Base-by-base conservation (phyloP, 441 rosid genomes). In the Francoa sonchifolia region DNA sequence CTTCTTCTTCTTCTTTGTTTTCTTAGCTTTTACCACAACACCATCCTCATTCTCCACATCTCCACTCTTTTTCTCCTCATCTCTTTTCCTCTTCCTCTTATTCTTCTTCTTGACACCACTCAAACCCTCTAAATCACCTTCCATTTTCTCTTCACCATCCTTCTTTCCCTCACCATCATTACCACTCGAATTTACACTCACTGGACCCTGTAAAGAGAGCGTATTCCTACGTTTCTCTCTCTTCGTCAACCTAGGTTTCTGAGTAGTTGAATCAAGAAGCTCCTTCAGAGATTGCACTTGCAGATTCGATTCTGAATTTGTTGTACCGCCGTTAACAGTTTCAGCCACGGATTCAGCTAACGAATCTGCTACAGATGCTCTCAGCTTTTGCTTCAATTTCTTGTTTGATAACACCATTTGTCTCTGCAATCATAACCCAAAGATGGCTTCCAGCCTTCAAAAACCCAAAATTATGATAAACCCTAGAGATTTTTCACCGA, bases 381-480 rank as follows among this genome's bases (percentile, higher is more conserved):
- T 64, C 11, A 79, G 56, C 67, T 65, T 75, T 61, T 81, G 88
- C 69, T 89, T 89, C 26, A 89, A 80, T 72, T 84, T 89, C 69
- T 77, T 84, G 71, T 89, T 84, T 18, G 97, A 89, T 16, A 89
- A 60, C 44, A 84, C 95, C 95, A 81, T 74, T 42, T 47, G n/a
- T n/a, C n/a, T n/a, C n/a, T n/a, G n/a, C n/a, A n/a, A n/a, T n/a
- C n/a, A n/a, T n/a, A n/a, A n/a, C n/a, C n/a, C n/a, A n/a, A n/a
- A n/a, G n/a, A n/a, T n/a, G n/a, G n/a, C n/a, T n/a, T n/a, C n/a
- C n/a, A n/a, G n/a, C n/a, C n/a, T n/a, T n/a, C n/a, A n/a, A n/a
- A n/a, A n/a, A n/a, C n/a, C n/a, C n/a, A n/a, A n/a, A n/a, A n/a
- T n/a, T n/a, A n/a, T n/a, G n/a, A n/a, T n/a, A n/a, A n/a, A n/a